A percentile compares a stretch with the other conserved stretches of the same genome.
Evolutionary conservation across 208 protist species (phyloP).

Genomic region (Leishmania arabica): DNA sequence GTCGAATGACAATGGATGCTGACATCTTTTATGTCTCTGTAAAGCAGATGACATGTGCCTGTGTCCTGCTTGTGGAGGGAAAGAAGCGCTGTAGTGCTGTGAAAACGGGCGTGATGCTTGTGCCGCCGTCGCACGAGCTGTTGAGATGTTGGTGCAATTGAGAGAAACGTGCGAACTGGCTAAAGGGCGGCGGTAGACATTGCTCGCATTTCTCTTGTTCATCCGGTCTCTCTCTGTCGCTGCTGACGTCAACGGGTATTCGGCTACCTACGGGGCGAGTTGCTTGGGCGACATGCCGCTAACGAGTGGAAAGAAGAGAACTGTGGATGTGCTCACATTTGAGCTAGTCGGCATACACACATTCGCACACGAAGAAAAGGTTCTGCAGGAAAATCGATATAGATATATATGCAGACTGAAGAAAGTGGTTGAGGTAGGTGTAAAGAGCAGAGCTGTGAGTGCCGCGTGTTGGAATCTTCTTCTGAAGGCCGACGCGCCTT

Average conservation of each 20-base stretch:
- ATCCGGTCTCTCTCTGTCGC: too few species aligned
- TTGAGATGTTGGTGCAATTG: too few species aligned
- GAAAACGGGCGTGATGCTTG: too few species aligned
- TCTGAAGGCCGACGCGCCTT: neutral
- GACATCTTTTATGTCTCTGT: too few species aligned
- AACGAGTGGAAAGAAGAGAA: neutral
- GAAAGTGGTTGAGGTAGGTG: neutral
- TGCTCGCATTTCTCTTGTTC: too few species aligned
- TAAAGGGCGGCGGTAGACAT: too few species aligned
- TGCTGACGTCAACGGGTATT: neutral
- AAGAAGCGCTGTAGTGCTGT: too few species aligned
- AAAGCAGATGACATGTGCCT: too few species aligned
- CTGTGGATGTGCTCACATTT: neutral
- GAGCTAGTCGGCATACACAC: neutral
- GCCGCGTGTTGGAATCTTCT: neutral
- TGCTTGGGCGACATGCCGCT: neutral
- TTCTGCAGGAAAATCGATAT: too few species aligned
- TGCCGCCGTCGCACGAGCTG: too few species aligned
- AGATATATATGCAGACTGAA: neutral
- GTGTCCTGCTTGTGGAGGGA: rapidly evolving
- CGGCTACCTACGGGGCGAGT: neutral
- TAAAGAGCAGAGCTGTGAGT: neutral
- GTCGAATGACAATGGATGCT: too few species aligned
- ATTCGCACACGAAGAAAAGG: neutral
- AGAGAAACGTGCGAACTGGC: too few species aligned